Base-by-base conservation (phyloP, 495 filamentous ascomycete genomes). In the Neurospora sp. region DNA sequence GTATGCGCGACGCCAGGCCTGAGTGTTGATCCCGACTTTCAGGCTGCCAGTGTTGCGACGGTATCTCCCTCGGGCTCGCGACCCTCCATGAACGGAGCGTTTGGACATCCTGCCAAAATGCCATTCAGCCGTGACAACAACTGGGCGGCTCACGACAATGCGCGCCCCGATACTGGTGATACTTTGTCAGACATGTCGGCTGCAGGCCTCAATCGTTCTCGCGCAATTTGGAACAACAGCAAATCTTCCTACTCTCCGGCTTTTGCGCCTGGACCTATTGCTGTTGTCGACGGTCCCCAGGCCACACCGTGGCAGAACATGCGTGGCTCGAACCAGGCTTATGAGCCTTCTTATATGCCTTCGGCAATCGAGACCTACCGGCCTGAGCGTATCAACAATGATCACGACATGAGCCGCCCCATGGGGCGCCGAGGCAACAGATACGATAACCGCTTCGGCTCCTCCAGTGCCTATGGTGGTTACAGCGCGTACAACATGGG, bases 111-210 rank as follows among this genome's bases (percentile, higher is more conserved):
- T 7, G 80, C 80, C 74, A 89, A 86, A 73, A 79, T 85, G 18
- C 86, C 85, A 27, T 78, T 83, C 54, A 81, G 85, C 23, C 86
- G 89, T 54, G 87, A 90, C 62, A 86, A 89, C 72, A 84, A 84
- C 54, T 95, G 92, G 92, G 72, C 82, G 70, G 70, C 78, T 37
- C 87, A 88, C 74, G 92, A 94, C 48, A 92, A 94, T 78, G 82
- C 86, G 71, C 88, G 87, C 42, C 91, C 90, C 46, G 85, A 89
- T 59, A 89, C 89, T 71, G 87, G 88, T 54, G 92, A 93, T 77
- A 80, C 86, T 42, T 76, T 89, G 75, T 35, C 27, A 37, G 54
- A 66, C 54, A 35, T 66, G 27, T 90, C 90, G 72, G 81, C 86
- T 69, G 87, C 83, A 54, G 88, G 84, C 5, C 90, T 89, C 79